These are phyloP conservation scores for Fusarium incarnatum DNA, from an alignment of 2,329 filamentous ascomycete genomes.

Conservation along the genomic window DNA sequence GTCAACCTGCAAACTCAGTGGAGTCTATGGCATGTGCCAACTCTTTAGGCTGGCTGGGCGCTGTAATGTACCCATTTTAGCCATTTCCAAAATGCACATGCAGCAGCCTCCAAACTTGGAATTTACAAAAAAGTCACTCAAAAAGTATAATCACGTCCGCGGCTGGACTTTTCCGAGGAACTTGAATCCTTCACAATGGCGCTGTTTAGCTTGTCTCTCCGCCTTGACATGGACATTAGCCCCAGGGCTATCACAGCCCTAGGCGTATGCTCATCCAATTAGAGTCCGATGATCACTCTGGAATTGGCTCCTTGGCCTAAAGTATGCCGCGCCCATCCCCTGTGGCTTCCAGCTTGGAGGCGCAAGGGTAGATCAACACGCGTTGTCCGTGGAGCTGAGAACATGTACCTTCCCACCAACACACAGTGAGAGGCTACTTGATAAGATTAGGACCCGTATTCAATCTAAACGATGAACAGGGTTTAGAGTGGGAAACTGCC, in stretches of 20 bases:
- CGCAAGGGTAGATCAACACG: slow-evolving; percentile 20
- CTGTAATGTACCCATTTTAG: background rate
- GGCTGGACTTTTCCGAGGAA: background rate
- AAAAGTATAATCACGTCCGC: background rate
- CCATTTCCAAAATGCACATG: background rate
- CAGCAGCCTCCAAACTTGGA: background rate
- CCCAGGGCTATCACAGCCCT: slow-evolving; percentile 22
- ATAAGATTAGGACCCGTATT: slow-evolving; percentile 31
- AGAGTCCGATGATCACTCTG: slow-evolving; percentile 23
- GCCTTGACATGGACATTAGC: background rate
- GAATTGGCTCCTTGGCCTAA: background rate
- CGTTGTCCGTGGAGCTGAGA: slow-evolving; percentile 1
- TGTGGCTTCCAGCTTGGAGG: slow-evolving; percentile 9
- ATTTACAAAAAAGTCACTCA: background rate
- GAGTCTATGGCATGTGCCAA: slow-evolving; percentile 1
- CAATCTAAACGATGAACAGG: slow-evolving; percentile 4
- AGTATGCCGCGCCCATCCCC: slow-evolving; percentile 9
- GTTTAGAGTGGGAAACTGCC: slow-evolving; percentile 13
- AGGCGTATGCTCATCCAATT: slow-evolving; percentile 12
- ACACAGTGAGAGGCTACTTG: background rate
- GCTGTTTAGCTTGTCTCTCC: background rate
- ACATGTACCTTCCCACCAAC: background rate
- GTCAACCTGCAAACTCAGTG: background rate
- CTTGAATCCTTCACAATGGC: background rate
- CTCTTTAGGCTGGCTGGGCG: slow-evolving; percentile 10